Base-by-base conservation (phyloP, 2,329 filamentous ascomycete species). In the Cryphonectria parasitica region DNA sequence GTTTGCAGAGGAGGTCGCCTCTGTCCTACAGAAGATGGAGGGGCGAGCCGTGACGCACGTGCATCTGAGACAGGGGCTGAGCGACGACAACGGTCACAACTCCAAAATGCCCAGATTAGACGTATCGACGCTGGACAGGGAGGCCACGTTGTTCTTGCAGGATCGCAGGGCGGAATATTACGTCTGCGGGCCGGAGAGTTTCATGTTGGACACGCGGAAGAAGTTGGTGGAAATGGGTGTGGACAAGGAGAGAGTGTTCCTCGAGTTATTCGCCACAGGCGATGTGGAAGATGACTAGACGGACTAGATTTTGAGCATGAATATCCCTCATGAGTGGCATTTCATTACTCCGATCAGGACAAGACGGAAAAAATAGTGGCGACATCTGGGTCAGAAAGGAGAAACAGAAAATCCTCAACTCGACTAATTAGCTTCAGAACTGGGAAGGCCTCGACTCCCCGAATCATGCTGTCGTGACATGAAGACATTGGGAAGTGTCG, bases 251-350 rank as follows among this genome's bases (percentile, higher is more conserved):
- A 86, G 88, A 74, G 85, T 92, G 68, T 86, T 89, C 75, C 84
- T 92, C 74, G 92, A 94, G 79, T 78, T 92, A 41, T 93, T 92
- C 74, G 86, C 84, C n/a, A 89, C 88, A 0, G 88, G 88, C 22
- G 81, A 83, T 67, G 76, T 82, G 28, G 67, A 64, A 58, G 54
- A 58, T 8, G 54, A 28, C 15, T 58, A 34, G 2, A 3, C 11
- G 31, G 54, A 31, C 17, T 19, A 19, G 28, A 31, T 5, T 6
- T 17, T 31, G 54, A 58, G 25, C 17, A n/a, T 58, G n/a, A 13
- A 7, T 15, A 19, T 2, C 25, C 8, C 31, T 15, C 5, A 28
- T 19, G 54, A 58, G 28, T 31, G 34, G 31, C 1, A 34, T 2
- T 10, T 61, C 28, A 13, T n/a, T 36, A 17, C 15, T 10, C 17